Evolutionary conservation across 2,329 filamentous ascomycete genomes (phyloP).

Genomic region (Fusarium sp.): DNA sequence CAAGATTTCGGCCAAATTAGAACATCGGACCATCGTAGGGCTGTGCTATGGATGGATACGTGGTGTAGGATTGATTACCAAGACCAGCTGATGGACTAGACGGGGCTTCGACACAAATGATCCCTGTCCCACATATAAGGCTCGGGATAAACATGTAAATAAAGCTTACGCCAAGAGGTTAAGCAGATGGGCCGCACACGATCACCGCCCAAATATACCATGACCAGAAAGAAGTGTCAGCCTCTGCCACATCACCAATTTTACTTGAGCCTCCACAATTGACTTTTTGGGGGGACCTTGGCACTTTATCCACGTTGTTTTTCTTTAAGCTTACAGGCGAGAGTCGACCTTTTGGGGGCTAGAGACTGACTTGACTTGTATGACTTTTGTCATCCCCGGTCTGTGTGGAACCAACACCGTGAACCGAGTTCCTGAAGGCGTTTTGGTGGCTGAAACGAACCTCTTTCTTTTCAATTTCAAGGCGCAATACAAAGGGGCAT

Average conservation of each 20-base stretch:
- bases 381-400: not conserved
- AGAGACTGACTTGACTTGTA: not conserved
- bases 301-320: not conserved
- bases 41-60: slow-evolving; percentile 12
- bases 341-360: not conserved
- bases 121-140: slow-evolving; percentile 7
- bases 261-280: not conserved
- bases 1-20: not conserved
- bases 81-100: slow-evolving; percentile 3
- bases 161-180: slow-evolving; percentile 5
- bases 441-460: not conserved
- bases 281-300: not conserved
- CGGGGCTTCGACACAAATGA: not conserved
- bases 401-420: not conserved
- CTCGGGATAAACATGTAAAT: slow-evolving; percentile 7
- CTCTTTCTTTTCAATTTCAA: slow-evolving; percentile 4
- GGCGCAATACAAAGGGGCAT: not conserved
- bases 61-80: not conserved
- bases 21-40: slow-evolving; percentile 1
- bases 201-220: not conserved
- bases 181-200: not conserved
- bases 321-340: not conserved
- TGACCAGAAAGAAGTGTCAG: not conserved
- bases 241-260: not conserved
- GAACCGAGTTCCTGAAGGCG: not conserved